Evolutionary conservation across 169 alveolate species (phyloP).

Genomic region (Plasmodium knowlesi): DNA sequence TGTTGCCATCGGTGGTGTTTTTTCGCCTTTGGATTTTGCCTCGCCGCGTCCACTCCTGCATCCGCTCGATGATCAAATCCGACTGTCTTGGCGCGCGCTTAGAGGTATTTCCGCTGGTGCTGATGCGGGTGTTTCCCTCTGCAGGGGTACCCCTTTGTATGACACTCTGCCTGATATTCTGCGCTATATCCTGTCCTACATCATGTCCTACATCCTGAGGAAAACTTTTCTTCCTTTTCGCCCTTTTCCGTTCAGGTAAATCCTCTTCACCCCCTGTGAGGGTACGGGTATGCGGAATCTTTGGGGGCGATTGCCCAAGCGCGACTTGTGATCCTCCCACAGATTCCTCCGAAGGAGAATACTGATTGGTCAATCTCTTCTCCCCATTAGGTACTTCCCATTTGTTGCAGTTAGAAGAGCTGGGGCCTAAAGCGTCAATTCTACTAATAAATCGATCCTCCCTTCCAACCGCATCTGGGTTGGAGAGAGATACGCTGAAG

Average conservation of each 20-base stretch:
- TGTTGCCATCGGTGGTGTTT: neutral
- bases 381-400: neutral
- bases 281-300: too few species aligned
- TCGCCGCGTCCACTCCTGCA: neutral
- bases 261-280: neutral
- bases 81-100: neutral
- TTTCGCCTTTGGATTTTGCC: neutral
- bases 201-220: neutral
- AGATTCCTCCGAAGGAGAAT: neutral
- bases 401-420: neutral
- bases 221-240: neutral
- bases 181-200: too few species aligned
- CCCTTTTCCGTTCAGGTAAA: neutral
- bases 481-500: neutral
- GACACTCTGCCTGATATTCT: neutral
- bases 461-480: neutral
- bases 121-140: neutral
- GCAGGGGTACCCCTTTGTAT: neutral
- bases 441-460: neutral
- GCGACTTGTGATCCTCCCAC: neutral
- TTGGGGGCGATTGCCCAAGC: too few species aligned
- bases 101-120: neutral
- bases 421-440: neutral
- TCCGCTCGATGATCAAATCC: slow-evolving; percentile 3
- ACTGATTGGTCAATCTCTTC: neutral